Base-by-base conservation (phyloP, 2,329 filamentous ascomycete genomes). In the Clonostachys solani region DNA sequence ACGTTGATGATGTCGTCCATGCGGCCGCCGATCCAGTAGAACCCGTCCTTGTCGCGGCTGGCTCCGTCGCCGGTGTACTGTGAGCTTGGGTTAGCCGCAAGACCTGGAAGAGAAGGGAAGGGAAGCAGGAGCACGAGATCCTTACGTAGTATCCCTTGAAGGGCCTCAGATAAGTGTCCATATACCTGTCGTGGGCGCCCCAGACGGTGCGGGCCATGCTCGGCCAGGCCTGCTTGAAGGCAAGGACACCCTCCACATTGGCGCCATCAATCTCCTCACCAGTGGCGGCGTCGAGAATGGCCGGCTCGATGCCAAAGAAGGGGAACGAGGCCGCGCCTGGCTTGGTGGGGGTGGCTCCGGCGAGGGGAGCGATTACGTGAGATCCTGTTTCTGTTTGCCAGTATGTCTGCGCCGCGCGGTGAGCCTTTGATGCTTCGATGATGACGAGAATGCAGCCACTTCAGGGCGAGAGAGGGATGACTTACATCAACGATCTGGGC, bases 341-440 rank as follows among this genome's bases (percentile, higher is more conserved):
- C 75, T 99, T 99, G 19, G 94, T 97, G 19, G 94, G 91, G 1
- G 92, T 97, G 35, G 97, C 81, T 63, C 94, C 94, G 43, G 87
- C 92, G 49, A 99, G 77, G 16, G 94, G 94, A 5, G 91, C 89
- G 65, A 99, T 97, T 60, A 96, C 91, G 69, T 99, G 85, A 52
- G 89, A 97, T 48, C 94, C 94, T 2, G 94, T 99, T 75, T 99
- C 94, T 46, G 94, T 99, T 81, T 99, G 94, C 94, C 94, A 99
- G 80, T 99, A 99, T 46, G 94, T 99, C 90, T 96, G 63, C 7
- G 6, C 47, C 23, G 23, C 59, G 49, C 34, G 46, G 43, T 12
- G 7, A 12, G 17, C n/a, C 15, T 29, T 7, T 23, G 23, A 29
- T 19, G 4, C 4, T 4, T 19, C 5, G 5, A 19, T 29, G 23